A percentile compares a stretch with the other conserved stretches of the same genome.
These are phyloP conservation scores for Puccinia hordei DNA, from an alignment of 1,284 basidiomycete species.

Conservation along the genomic window DNA sequence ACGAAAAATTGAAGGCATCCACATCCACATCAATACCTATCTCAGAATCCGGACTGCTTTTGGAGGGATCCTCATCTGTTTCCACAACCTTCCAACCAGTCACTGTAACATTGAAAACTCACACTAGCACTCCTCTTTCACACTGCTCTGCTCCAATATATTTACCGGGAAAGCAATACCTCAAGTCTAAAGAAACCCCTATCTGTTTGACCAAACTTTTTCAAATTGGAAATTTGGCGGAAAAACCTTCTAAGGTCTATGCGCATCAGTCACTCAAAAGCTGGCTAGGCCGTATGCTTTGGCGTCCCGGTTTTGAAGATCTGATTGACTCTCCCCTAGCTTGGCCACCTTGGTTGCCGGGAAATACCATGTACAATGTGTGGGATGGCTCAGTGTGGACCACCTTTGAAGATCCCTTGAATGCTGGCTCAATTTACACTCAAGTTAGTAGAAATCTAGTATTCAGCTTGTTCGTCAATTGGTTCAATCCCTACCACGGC, in stretches of 20 bases:
- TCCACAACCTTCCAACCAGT: background rate
- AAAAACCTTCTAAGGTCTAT: slow-evolving; percentile 15
- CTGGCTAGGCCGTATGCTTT: slow-evolving; percentile 17
- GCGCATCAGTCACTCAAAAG: slow-evolving; percentile 17
- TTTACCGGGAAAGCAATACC: slow-evolving; percentile 19
- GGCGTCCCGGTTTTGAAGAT: background rate
- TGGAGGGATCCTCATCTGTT: background rate
- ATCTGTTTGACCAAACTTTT: background rate
- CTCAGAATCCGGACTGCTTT: background rate
- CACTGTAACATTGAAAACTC: background rate
- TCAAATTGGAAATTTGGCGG: background rate
- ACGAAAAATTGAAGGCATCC: too few relatives aligned
- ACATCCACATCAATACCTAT: background rate
- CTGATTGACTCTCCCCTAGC: slow-evolving; percentile 16
- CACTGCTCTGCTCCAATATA: background rate
- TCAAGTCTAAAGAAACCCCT: background rate
- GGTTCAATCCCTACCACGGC: slow-evolving; percentile 30
- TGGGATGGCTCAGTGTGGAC: slow-evolving; percentile 24
- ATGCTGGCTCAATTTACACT: background rate
- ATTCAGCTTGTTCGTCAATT: slow-evolving; percentile 34
- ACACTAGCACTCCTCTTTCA: background rate
- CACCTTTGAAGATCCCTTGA: background rate
- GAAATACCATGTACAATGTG: background rate
- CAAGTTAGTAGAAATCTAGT: slow-evolving; percentile 28
- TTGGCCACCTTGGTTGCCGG: slow-evolving; percentile 1